A percentile compares a stretch with the other conserved stretches of the same genome.
Conservation (phyloP, 1,284 basidiomycete species). For the Mycosarcoma mackinlayi region DNA sequence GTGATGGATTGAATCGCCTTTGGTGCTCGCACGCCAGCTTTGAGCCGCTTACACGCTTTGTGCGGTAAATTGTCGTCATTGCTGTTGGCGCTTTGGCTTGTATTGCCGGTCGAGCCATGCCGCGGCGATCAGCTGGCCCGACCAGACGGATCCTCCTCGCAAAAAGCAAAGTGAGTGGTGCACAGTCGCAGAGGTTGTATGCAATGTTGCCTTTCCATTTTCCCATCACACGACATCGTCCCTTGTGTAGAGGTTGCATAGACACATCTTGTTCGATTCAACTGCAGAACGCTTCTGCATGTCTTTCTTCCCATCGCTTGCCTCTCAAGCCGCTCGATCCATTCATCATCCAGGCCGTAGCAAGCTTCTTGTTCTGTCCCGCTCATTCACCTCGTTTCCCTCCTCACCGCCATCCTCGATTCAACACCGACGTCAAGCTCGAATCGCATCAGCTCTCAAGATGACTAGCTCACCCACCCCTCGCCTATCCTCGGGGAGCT, state of each 20-base stretch:
- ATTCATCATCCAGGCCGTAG: constrained; percentile 18
- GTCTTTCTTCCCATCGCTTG: constrained; percentile 4
- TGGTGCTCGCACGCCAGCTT: too few relatives aligned
- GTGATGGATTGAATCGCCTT: too few relatives aligned
- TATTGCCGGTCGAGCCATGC: too few relatives aligned
- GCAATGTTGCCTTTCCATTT: not conserved
- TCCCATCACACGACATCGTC: constrained; percentile 12
- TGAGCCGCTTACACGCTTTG: too few relatives aligned
- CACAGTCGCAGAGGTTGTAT: too few relatives aligned
- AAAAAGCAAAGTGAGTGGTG: too few relatives aligned
- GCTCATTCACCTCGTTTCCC: not conserved
- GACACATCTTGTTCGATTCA: too few relatives aligned
- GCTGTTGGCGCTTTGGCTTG: too few relatives aligned
- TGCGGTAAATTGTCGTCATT: too few relatives aligned
- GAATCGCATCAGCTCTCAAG: not conserved
- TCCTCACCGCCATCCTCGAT: not conserved
- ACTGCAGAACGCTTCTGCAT: constrained; percentile 9
- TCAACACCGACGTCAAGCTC: not conserved
- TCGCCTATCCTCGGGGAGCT: constrained; percentile 13
- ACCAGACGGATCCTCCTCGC: too few relatives aligned
- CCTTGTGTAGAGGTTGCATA: too few relatives aligned
- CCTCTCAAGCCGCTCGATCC: constrained; percentile 17
- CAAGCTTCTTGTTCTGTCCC: not conserved
- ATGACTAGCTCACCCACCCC: constrained; percentile 4
- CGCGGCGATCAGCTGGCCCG: too few relatives aligned